Evolutionary conservation across 2,329 filamentous ascomycete genomes (phyloP).

Genomic region (Talaromyces rugulosus): DNA sequence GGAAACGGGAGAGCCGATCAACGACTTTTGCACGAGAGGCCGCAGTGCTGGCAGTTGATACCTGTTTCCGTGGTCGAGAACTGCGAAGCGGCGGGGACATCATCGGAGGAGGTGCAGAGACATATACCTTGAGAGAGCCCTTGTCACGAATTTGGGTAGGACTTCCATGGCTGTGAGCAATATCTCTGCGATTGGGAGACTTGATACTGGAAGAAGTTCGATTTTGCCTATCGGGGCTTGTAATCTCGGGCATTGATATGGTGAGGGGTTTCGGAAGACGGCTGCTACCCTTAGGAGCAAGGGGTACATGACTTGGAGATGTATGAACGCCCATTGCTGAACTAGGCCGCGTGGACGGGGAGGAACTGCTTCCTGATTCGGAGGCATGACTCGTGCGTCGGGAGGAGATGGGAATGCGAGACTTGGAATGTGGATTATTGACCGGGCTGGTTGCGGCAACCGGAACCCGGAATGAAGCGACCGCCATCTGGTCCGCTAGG

Average conservation of each 20-base stretch:
- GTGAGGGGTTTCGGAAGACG: slow-evolving; percentile 35
- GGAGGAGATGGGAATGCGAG: slow-evolving; percentile 44
- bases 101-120: slow-evolving; percentile 65
- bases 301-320: slow-evolving; percentile 25
- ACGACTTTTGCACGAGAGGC: slow-evolving; percentile 63
- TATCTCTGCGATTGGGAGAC: slow-evolving; percentile 32
- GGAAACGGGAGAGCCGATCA: slow-evolving; percentile 51
- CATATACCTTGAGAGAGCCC: slow-evolving; percentile 66
- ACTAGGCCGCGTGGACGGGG: slow-evolving; percentile 29
- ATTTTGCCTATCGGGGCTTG: slow-evolving; percentile 23
- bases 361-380: slow-evolving; percentile 35
- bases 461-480: slow-evolving; percentile 26
- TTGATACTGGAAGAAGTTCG: slow-evolving; percentile 27
- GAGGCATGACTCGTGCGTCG: slow-evolving; percentile 36
- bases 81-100: slow-evolving; percentile 75
- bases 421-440: slow-evolving; percentile 33
- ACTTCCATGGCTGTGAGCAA: slow-evolving; percentile 28
- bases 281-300: slow-evolving; percentile 38
- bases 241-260: slow-evolving; percentile 9
- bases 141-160: slow-evolving; percentile 46
- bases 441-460: slow-evolving; percentile 21
- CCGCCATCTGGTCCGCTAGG: slow-evolving; percentile 31
- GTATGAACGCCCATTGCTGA: slow-evolving; percentile 28
- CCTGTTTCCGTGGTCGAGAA: slow-evolving; percentile 73
- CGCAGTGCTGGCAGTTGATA: slow-evolving; percentile 69